A percentile compares a stretch with the other conserved stretches of the same genome.
Evolutionary conservation across 2,329 filamentous ascomycete species (phyloP).

Genomic region (Stagonosporopsis vannaccii): DNA sequence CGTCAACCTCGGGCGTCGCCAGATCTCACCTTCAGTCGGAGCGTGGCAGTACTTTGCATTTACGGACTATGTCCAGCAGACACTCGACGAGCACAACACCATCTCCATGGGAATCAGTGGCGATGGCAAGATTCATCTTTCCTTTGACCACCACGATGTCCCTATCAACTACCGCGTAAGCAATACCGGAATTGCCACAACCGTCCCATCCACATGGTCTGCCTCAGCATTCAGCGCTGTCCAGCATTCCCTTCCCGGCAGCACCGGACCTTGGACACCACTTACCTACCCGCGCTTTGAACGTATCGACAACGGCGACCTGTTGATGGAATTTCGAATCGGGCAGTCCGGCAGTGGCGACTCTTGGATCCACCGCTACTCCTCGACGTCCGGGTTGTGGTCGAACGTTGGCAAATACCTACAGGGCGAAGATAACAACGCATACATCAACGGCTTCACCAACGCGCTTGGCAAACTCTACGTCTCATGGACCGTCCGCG

Average conservation of each 20-base stretch:
- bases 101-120: constrained; percentile 61
- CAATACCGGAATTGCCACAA: constrained; percentile 41
- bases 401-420: constrained; percentile 52
- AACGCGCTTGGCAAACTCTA: constrained; percentile 48
- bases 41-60: constrained; percentile 59
- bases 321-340: constrained; percentile 60
- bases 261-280: constrained; percentile 44
- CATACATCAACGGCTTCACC: constrained; percentile 61
- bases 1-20: constrained; percentile 57
- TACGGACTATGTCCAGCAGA: constrained; percentile 59
- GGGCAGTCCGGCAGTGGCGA: constrained; percentile 60
- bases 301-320: constrained; percentile 45
- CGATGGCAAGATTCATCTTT: constrained; percentile 62
- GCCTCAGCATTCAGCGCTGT: constrained; percentile 40
- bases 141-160: constrained; percentile 59
- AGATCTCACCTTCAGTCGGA: constrained; percentile 46
- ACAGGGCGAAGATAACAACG: constrained; percentile 57
- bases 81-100: constrained; percentile 62
- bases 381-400: constrained; percentile 47
- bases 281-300: constrained; percentile 62
- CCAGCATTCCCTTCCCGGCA: constrained; percentile 40
- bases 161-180: constrained; percentile 47
- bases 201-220: constrained; percentile 36
- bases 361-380: constrained; percentile 58
- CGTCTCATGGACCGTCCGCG: constrained; percentile 60